Conservation (phyloP, 768 basidiomycete species). For the Trametopsis cervina region DNA sequence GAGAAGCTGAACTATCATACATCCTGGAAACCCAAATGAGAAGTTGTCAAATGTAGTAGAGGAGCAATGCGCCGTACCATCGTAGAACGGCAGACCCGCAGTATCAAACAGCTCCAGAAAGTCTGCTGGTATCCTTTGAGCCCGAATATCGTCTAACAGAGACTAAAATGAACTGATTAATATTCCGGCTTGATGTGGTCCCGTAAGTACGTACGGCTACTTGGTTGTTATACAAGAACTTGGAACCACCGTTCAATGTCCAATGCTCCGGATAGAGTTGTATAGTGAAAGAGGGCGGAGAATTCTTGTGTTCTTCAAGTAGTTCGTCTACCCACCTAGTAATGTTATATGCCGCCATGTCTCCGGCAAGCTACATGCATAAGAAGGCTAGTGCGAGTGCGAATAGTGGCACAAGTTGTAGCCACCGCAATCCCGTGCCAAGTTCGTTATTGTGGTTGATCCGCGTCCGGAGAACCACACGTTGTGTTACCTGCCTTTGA, state of each 20-base stretch:
- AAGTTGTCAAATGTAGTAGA: too few species aligned
- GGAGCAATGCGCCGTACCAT: conserved; percentile 39
- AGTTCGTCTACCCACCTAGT: conserved; percentile 60
- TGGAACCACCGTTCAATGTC: conserved; percentile 75
- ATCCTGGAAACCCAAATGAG: too few species aligned
- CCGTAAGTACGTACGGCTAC: conserved; percentile 41
- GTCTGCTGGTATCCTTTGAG: conserved; percentile 79
- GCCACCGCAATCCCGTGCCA: too few species aligned
- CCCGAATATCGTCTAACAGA: conserved; percentile 76
- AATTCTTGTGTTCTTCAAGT: conserved; percentile 45
- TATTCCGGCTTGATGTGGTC: conserved; percentile 1
- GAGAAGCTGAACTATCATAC: conserved; percentile 78
- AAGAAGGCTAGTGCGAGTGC: background rate
- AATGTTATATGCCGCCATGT: conserved; percentile 69
- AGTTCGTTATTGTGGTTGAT: too few species aligned
- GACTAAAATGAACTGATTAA: conserved; percentile 38
- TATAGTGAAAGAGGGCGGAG: conserved; percentile 70
- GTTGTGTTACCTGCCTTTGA: too few species aligned
- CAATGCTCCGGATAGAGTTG: conserved; percentile 76
- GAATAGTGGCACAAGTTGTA: background rate
- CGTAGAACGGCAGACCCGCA: conserved; percentile 72
- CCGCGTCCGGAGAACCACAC: too few species aligned
- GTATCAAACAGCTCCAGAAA: conserved; percentile 76
- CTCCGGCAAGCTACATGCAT: background rate
- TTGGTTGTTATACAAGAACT: conserved; percentile 76